Evolutionary conservation across 2,329 filamentous ascomycete species (phyloP), one percentile per base, ranked within the genome.

Genomic region (Neopestalotiopsis rosae): DNA sequence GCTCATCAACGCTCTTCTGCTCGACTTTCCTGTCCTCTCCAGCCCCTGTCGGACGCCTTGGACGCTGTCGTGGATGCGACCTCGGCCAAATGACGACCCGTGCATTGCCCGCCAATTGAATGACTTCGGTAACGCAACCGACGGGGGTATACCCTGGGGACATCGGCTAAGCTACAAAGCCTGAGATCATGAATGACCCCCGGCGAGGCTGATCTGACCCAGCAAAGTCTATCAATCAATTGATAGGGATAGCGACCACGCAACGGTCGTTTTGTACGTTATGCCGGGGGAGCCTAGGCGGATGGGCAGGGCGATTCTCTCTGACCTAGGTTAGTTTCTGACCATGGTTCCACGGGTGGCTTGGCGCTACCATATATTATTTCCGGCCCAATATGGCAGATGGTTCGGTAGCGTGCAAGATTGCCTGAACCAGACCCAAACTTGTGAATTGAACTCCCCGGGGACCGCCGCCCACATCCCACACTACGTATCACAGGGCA

Each of bases 11-110:
- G 57, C 24, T 59, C 24, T 56, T 56, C 49, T 24, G 30, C 30
- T 14, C 13, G 24, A 30, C 12, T 38, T 38, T 7, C 59, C n/a
- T 62, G 10, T 20, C n/a, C 32, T 7, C 13, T 59, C 30, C 57
- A 28, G 24, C 57, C 57, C 57, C 10, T 10, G 24, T 14, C 10
- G 34, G 34, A 7, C 34, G 6, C 6, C 3, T 14, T 4, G 34
- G 34, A 7, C 34, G 6, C 6, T 10, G 34, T 28, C 34, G 34
- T 6, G 34, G 34, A 62, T 34, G 59, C 59, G 12, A 62, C 59
- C 59, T 62, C 59, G 30, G 59, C 32, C 59, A 62, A 62, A 38
- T 62, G 32, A 59, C 24, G 57, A 59, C 57, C 57, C 57, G 57
- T 59, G 57, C 57, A 59, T 24, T 30, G 30, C 57, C 24, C 30